Conservation (phyloP, 345 rosid species). For the Linum lewisii region DNA sequence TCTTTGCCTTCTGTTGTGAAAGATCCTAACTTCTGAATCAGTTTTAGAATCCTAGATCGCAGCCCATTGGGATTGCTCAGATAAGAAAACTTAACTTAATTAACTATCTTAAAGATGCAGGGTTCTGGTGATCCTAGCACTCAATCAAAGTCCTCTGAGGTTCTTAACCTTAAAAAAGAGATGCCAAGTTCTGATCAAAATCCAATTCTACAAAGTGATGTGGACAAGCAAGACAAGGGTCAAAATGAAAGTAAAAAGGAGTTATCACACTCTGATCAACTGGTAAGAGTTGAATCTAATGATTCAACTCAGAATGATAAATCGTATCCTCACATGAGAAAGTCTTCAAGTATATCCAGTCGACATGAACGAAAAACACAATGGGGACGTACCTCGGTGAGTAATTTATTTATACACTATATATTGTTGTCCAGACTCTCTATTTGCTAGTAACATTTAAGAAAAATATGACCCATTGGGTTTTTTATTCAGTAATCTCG, state of each 20-base stretch:
- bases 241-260: conserved; percentile 17
- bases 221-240: conserved; percentile 19
- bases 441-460: background rate
- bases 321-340: conserved; percentile 25
- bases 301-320: conserved; percentile 24
- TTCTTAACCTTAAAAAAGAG: conserved; percentile 16
- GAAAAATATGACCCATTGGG: too few species aligned
- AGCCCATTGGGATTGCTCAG: too few species aligned
- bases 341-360: conserved; percentile 29
- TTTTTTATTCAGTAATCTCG: background rate
- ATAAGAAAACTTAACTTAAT: conserved; percentile 3
- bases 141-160: conserved; percentile 31
- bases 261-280: conserved; percentile 23
- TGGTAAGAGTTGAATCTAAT: conserved; percentile 13
- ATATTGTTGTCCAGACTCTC: background rate
- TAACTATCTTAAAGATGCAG: conserved; percentile 29
- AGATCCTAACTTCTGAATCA: too few species aligned
- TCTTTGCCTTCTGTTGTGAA: background rate
- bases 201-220: conserved; percentile 20
- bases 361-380: conserved; percentile 26
- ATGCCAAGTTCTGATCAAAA: conserved; percentile 28
- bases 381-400: conserved; percentile 74
- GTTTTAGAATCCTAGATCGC: too few species aligned
- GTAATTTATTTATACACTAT: conserved; percentile 18
- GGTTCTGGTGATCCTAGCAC: conserved; percentile 27